These are phyloP conservation scores for Azolla pinnata DNA, from an alignment of 75 land plant species.

Conservation along the genomic window DNA sequence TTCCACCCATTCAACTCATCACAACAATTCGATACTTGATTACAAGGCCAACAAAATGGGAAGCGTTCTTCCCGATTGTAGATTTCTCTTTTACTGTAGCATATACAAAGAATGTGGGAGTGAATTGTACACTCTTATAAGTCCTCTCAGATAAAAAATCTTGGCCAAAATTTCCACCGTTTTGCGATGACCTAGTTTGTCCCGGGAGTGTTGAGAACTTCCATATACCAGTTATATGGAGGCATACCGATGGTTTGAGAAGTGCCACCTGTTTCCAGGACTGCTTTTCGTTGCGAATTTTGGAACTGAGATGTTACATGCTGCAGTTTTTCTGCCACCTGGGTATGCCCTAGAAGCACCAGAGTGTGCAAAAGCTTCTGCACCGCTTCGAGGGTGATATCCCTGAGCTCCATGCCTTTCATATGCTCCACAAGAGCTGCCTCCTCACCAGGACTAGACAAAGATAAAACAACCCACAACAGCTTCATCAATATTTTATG, in stretches of 20 bases:
- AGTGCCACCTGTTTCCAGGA: conserved; percentile 44
- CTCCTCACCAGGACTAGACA: conserved; percentile 85
- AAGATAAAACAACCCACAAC: too few species aligned
- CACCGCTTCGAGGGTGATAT: conserved; percentile 43
- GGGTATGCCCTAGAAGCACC: conserved; percentile 48
- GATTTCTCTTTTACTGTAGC: too few species aligned
- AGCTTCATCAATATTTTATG: too few species aligned
- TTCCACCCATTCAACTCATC: too few species aligned
- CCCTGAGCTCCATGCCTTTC: conserved; percentile 56
- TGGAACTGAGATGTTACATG: conserved; percentile 39
- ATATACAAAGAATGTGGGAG: too few species aligned
- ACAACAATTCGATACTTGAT: too few species aligned
- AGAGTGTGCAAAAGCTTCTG: conserved; percentile 44
- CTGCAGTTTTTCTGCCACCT: conserved; percentile 64
- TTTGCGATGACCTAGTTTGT: background rate
- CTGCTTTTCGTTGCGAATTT: conserved; percentile 56
- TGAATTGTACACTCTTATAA: too few species aligned
- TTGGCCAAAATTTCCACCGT: too few species aligned
- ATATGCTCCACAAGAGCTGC: conserved; percentile 86
- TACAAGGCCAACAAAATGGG: too few species aligned
- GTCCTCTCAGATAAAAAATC: too few species aligned
- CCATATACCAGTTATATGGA: background rate
- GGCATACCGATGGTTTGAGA: background rate
- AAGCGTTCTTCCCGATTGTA: too few species aligned
- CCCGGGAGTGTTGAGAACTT: background rate